phyloP scores from a whole-genome alignment of 257 asterid species.

The Perilla frutescens region DNA sequence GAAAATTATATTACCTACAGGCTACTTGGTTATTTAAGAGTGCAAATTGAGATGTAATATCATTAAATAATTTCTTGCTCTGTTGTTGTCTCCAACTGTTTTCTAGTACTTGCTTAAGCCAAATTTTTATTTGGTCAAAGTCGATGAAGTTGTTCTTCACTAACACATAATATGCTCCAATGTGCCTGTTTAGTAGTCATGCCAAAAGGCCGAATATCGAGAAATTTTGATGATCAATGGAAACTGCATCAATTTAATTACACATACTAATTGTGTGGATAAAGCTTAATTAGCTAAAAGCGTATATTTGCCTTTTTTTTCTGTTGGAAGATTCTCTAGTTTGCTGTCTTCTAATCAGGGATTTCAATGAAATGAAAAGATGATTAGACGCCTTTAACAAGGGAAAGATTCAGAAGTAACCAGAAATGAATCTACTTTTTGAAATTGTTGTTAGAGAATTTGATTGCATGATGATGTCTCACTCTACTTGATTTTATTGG shows the following conservation, averaged over 20 bases:
- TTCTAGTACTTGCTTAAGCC: too few relatives aligned
- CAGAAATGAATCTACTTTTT: conserved; percentile 44
- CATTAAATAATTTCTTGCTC: background rate
- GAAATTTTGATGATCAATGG: background rate
- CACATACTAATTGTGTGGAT: background rate
- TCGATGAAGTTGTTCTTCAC: too few relatives aligned
- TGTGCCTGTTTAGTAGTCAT: background rate
- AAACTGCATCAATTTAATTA: background rate
- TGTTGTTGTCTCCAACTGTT: too few relatives aligned
- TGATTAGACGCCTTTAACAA: background rate
- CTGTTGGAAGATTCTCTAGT: conserved; percentile 12
- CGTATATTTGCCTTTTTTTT: conserved; percentile 25
- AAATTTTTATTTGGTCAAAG: too few relatives aligned
- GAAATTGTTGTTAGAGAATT: conserved; percentile 43
- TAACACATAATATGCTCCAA: too few relatives aligned
- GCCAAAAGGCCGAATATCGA: too few relatives aligned
- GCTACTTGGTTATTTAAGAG: conserved; percentile 2
- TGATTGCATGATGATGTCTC: conserved; percentile 30
- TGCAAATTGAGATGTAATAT: background rate
- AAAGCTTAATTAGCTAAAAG: background rate
- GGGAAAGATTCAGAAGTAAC: conserved; percentile 34
- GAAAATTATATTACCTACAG: background rate
- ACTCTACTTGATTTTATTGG: too few relatives aligned
- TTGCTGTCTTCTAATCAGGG: conserved; percentile 28
- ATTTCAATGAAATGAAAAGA: conserved; percentile 26